Evolutionary conservation across 345 rosid species (phyloP), one percentile per base, ranked within the genome.

Genomic region (Corchorus capsularis): DNA sequence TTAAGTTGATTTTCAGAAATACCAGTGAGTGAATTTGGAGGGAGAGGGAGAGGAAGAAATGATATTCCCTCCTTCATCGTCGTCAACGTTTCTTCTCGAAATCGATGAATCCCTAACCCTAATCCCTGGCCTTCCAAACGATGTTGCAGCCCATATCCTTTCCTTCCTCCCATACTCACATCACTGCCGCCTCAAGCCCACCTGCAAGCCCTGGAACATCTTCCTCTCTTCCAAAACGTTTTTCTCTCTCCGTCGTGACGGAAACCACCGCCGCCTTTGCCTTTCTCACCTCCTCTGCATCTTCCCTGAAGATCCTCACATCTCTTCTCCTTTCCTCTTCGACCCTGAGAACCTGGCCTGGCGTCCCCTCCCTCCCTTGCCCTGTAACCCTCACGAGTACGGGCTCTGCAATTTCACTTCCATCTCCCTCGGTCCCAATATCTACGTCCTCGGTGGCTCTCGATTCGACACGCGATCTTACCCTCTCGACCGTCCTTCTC

Each of bases 381-480:
- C 99, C 3, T 92, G 95, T 69, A 90, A 90, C 60, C 99, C 92
- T 34, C 84, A 89, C 78, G 89, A 85, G 16, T 95, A 93, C 79
- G 94, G 97, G 5, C 99, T 89, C 79, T 91, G 96, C 82, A 95
- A 95, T 77, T 95, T 95, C 91, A 87, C 86, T 71, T 84, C 98
- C 47, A 63, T 95, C 10, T 83, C 89, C 17, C 80, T 95, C 5
- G 96, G 95, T 6, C 84, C 87, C 8, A 46, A 77, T 64, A 83
- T 95, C 62, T 95, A 91, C 63, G 91, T 93, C 13, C 89, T 95
- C 49, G 99, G 99, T 4, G 98, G 99, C 0, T 93, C 96, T 35
- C 91, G 87, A 37, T 94, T 94, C 70, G 98, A 94, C 54, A 83
- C 94, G 0, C 93, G 99, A 6, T 87, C 99, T 5, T 93, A 80